A percentile compares a stretch with the other conserved stretches of the same genome.
Conservation (phyloP, 352 stramenopile genomes). For the Stramenopiles sp. region DNA sequence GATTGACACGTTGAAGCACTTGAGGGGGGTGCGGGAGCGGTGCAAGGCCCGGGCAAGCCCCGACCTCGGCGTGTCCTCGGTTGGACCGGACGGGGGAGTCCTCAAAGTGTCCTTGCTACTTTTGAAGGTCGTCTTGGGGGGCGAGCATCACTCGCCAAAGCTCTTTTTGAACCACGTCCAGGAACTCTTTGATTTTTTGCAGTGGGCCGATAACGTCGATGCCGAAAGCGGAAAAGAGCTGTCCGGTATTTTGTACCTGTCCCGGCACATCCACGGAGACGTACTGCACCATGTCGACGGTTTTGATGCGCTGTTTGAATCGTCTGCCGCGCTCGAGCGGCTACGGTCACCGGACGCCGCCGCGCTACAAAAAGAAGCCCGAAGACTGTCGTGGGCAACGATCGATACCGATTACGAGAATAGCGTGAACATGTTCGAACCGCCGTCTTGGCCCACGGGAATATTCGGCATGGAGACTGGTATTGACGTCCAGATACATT, state of each 20-base stretch:
- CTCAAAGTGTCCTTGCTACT: no score
- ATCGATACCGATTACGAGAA: neutral
- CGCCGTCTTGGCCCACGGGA: neutral
- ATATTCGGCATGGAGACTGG: neutral
- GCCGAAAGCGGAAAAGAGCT: neutral
- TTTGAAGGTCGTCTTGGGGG: neutral
- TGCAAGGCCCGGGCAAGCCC: no score
- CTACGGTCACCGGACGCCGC: neutral
- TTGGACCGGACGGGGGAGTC: no score
- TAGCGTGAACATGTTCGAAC: neutral
- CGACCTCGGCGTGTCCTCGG: no score
- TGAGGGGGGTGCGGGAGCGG: no score
- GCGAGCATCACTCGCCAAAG: neutral
- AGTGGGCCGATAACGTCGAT: neutral
- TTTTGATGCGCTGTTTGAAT: neutral
- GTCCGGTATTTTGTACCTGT: neutral
- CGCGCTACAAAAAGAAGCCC: neutral
- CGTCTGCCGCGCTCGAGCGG: neutral
- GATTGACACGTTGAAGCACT: no score
- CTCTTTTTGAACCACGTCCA: neutral
- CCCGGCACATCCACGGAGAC: neutral
- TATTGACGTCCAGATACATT: neutral
- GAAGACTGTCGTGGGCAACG: neutral
- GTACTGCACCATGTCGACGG: neutral
- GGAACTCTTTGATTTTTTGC: neutral